A percentile compares a stretch with the other conserved stretches of the same genome.
Conservation (phyloP, 768 basidiomycete genomes). For the Coprinopsis sp. region DNA sequence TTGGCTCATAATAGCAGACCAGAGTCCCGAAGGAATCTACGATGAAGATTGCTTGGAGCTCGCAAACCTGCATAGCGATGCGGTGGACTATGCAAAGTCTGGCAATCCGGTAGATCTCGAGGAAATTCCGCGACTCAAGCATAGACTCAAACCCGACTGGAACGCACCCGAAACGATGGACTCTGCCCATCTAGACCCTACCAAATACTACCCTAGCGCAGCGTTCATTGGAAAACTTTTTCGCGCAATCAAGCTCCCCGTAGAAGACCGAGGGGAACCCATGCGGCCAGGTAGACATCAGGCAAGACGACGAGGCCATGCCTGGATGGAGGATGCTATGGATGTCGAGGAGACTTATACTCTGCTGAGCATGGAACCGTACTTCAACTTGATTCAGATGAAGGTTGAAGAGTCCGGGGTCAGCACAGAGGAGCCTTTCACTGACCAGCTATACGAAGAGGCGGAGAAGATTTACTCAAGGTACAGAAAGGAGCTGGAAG, state of each 20-base stretch:
- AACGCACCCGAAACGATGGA: slow-evolving; percentile 53
- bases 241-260: slow-evolving; percentile 54
- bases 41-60: slow-evolving; percentile 49
- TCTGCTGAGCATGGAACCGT: slow-evolving; percentile 2
- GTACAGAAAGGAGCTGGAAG: slow-evolving; percentile 44
- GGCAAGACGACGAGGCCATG: background rate
- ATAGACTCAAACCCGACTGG: slow-evolving; percentile 52
- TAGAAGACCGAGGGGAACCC: slow-evolving; percentile 18
- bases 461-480: slow-evolving; percentile 29
- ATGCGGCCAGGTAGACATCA: slow-evolving; percentile 3
- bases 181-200: background rate
- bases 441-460: slow-evolving; percentile 21
- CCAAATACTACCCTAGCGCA: slow-evolving; percentile 47
- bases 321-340: too few relatives aligned
- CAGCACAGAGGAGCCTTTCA: slow-evolving; percentile 17
- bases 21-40: slow-evolving; percentile 40
- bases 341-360: background rate
- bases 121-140: slow-evolving; percentile 41
- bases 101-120: slow-evolving; percentile 39
- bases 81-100: slow-evolving; percentile 65
- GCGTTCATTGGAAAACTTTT: slow-evolving; percentile 60
- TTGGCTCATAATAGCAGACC: slow-evolving; percentile 65
- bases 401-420: slow-evolving; percentile 32
- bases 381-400: slow-evolving; percentile 15
- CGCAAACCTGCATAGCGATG: slow-evolving; percentile 55